A percentile compares a stretch with the other conserved stretches of the same genome.
Evolutionary conservation across 176 grass and related monocot species (phyloP).

Genomic region (Oryza punctata): DNA sequence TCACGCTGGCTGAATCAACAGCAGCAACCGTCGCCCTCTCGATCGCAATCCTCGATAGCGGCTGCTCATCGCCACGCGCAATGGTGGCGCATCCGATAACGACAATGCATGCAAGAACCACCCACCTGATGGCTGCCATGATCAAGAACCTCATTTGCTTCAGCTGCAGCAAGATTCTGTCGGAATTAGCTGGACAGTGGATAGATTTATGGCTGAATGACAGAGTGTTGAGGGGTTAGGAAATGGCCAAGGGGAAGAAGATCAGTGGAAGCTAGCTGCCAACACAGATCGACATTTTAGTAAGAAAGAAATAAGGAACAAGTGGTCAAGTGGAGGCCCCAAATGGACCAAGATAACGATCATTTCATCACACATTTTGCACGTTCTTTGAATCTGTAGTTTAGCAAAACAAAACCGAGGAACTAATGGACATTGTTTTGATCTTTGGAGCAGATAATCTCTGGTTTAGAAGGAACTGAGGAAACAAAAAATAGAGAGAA

Average conservation of each 20-base stretch:
- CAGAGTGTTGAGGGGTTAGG: background rate
- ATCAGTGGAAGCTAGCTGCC: background rate
- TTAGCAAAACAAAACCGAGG: too few relatives aligned
- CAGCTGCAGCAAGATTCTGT: background rate
- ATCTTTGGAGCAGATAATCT: too few relatives aligned
- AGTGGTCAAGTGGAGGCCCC: too few relatives aligned
- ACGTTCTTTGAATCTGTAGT: too few relatives aligned
- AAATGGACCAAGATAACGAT: too few relatives aligned
- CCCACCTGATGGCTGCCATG: background rate
- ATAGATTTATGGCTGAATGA: background rate
- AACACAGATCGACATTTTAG: background rate
- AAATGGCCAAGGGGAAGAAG: background rate
- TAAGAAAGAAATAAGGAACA: background rate
- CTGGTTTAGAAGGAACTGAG: too few relatives aligned
- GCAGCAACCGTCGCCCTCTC: constrained; percentile 35
- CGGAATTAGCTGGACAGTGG: background rate
- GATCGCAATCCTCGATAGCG: constrained; percentile 63
- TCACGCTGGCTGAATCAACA: constrained; percentile 39
- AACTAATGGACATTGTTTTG: too few relatives aligned
- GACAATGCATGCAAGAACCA: background rate
- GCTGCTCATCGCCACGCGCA: constrained; percentile 36
- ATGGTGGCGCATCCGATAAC: background rate
- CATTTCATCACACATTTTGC: too few relatives aligned
- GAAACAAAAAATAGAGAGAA: too few relatives aligned
- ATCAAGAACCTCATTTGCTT: background rate